These are phyloP conservation scores for Oropetium thomaeum DNA, from an alignment of 176 grass and related monocot genomes.

Conservation along the genomic window DNA sequence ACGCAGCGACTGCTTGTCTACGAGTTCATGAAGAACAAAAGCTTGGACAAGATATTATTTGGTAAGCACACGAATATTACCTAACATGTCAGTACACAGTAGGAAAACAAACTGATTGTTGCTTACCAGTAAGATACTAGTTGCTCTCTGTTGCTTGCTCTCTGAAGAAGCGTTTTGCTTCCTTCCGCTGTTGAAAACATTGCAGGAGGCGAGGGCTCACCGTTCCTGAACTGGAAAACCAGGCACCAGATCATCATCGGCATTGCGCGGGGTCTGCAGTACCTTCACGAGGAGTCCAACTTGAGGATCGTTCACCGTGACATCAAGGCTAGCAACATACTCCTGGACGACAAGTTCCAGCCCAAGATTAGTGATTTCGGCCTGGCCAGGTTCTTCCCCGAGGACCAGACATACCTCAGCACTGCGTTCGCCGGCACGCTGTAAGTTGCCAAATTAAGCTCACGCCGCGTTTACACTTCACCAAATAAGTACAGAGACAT, in stretches of 20 bases:
- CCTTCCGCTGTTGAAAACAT: background rate
- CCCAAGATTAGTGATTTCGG: constrained; percentile 77
- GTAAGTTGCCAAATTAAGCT: constrained; percentile 22
- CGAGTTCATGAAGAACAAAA: constrained; percentile 70
- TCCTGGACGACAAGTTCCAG: constrained; percentile 69
- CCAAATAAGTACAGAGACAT: background rate
- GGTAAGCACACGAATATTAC: constrained; percentile 9
- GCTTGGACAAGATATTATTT: constrained; percentile 55
- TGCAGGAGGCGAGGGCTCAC: constrained; percentile 29
- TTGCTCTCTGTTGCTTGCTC: too few species aligned
- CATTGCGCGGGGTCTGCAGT: constrained; percentile 46
- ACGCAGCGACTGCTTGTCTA: constrained; percentile 53
- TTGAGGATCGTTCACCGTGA: constrained; percentile 69
- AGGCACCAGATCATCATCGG: constrained; percentile 64
- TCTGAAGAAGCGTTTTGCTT: background rate
- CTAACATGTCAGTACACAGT: too few species aligned
- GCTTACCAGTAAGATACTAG: background rate
- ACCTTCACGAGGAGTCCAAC: constrained; percentile 75
- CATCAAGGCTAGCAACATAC: constrained; percentile 79
- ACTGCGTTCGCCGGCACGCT: constrained; percentile 61
- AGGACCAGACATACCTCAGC: constrained; percentile 68
- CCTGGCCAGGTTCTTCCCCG: constrained; percentile 64
- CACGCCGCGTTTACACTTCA: background rate
- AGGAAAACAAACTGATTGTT: background rate
- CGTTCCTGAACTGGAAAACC: constrained; percentile 49